phyloP scores from a whole-genome alignment of 768 basidiomycete genomes.

The Boletus bicolor region DNA sequence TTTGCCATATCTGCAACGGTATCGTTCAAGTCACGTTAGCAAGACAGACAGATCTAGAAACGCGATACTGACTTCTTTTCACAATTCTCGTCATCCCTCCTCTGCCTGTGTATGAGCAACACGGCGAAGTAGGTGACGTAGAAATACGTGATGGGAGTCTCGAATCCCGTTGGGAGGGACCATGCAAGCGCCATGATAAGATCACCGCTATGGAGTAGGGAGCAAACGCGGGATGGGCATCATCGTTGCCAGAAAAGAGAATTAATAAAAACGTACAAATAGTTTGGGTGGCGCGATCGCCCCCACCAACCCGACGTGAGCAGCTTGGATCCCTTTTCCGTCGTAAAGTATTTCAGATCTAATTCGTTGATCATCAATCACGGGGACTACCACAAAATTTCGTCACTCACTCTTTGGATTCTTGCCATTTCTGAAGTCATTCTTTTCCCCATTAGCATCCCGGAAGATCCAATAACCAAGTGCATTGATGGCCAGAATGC shows the following conservation, averaged over 20 bases:
- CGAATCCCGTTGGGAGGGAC: conserved; percentile 90
- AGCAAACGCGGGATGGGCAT: background rate
- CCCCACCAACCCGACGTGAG: conserved; percentile 99
- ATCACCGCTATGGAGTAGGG: conserved; percentile 55
- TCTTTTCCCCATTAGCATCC: conserved; percentile 86
- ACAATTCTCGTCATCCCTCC: conserved; percentile 89
- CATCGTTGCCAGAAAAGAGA: background rate
- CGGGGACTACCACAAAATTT: background rate
- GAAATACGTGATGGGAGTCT: conserved; percentile 94
- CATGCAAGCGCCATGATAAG: conserved; percentile 88
- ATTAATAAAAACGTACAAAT: conserved; percentile 51
- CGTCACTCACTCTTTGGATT: conserved; percentile 80
- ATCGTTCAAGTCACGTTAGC: background rate
- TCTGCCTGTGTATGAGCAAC: conserved; percentile 86
- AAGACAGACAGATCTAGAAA: background rate
- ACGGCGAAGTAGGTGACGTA: conserved; percentile 87
- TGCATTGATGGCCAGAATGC: conserved; percentile 61
- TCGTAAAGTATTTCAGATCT: conserved; percentile 80
- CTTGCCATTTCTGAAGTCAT: conserved; percentile 87
- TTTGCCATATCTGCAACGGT: conserved; percentile 68
- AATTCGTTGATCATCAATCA: conserved; percentile 1
- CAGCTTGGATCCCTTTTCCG: conserved; percentile 83
- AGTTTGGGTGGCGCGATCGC: conserved; percentile 87
- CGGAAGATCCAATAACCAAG: conserved; percentile 92
- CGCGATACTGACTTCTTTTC: conserved; percentile 67